Evolutionary conservation across 805 yeast species (phyloP).

Genomic region (Ogataea trehalophila): DNA sequence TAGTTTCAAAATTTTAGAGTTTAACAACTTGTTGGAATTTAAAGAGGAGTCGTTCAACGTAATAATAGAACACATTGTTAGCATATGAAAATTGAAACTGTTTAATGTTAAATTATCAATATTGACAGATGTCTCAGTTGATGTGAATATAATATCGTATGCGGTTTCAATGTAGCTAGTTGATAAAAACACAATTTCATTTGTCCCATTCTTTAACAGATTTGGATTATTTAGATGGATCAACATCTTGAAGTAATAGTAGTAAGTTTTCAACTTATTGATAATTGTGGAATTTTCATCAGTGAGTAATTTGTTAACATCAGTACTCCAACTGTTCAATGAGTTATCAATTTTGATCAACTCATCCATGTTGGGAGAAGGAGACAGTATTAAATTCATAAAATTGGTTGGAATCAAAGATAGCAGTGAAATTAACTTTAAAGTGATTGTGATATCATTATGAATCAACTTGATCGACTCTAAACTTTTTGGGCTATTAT

Average conservation of each 20-base stretch:
- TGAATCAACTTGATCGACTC: slow-evolving; percentile 31
- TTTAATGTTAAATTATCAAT: slow-evolving; percentile 25
- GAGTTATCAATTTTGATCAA: slow-evolving; percentile 16
- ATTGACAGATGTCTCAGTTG: slow-evolving; percentile 7
- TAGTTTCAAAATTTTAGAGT: slow-evolving; percentile 13
- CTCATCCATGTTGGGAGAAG: slow-evolving; percentile 9
- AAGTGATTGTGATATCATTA: slow-evolving; percentile 30
- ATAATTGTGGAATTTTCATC: slow-evolving; percentile 23
- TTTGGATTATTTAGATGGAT: slow-evolving; percentile 18
- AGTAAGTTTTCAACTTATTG: slow-evolving; percentile 27
- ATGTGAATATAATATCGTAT: slow-evolving; percentile 19
- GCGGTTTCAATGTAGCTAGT: slow-evolving; percentile 18
- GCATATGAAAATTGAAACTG: slow-evolving; percentile 29
- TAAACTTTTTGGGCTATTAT: slow-evolving; percentile 30
- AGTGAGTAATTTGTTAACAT: slow-evolving; percentile 13
- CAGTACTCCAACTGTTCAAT: slow-evolving; percentile 25
- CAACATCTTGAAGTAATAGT: slow-evolving; percentile 26
- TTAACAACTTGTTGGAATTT: slow-evolving; percentile 8
- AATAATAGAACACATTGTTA: slow-evolving; percentile 23
- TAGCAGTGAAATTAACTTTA: slow-evolving; percentile 30
- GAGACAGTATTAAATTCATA: slow-evolving; percentile 14
- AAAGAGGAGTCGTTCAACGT: slow-evolving; percentile 16
- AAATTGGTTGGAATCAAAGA: slow-evolving; percentile 29
- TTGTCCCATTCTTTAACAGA: slow-evolving; percentile 10
- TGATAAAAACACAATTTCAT: too few species aligned